Evolutionary conservation across 164 flowering plant genomes (phyloP).

Genomic region (Dillenia suffruticosa): DNA sequence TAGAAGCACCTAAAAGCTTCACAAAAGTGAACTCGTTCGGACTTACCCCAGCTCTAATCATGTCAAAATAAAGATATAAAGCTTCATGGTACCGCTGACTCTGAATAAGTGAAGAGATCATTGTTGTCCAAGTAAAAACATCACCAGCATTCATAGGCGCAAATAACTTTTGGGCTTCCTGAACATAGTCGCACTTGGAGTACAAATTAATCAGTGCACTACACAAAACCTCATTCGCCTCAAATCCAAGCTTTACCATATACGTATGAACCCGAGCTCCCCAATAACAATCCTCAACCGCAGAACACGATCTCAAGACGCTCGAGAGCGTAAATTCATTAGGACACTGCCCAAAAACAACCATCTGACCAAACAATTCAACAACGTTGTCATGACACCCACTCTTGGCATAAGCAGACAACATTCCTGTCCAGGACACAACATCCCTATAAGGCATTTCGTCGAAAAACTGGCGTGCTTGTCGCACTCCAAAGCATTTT

Average conservation of each 20-base stretch:
- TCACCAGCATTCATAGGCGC: slow-evolving; percentile 22
- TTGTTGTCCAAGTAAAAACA: slow-evolving; percentile 44
- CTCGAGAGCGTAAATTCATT: slow-evolving; percentile 51
- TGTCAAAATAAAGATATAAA: slow-evolving; percentile 24
- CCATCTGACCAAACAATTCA: slow-evolving; percentile 35
- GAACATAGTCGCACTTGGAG: slow-evolving; percentile 30
- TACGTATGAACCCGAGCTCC: slow-evolving; percentile 34
- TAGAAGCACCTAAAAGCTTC: slow-evolving; percentile 31
- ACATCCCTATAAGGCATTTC: slow-evolving; percentile 48
- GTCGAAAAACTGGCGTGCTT: slow-evolving; percentile 44
- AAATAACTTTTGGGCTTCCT: slow-evolving; percentile 32
- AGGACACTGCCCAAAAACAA: slow-evolving; percentile 29
- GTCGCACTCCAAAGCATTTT: slow-evolving; percentile 30
- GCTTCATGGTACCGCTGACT: slow-evolving; percentile 31
- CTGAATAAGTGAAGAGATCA: slow-evolving; percentile 39
- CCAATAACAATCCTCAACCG: slow-evolving; percentile 18
- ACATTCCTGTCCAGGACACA: slow-evolving; percentile 49
- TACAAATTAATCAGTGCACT: slow-evolving; percentile 46
- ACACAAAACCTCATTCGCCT: slow-evolving; percentile 25
- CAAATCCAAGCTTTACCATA: slow-evolving; percentile 40
- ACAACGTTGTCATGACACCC: slow-evolving; percentile 29
- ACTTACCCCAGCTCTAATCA: slow-evolving; percentile 38
- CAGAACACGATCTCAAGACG: slow-evolving; percentile 36
- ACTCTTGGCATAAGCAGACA: slow-evolving; percentile 34
- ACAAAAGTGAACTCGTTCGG: slow-evolving; percentile 63